Base-by-base conservation (phyloP, 1,139 yeast species). In the Yamadazyma oceani region DNA sequence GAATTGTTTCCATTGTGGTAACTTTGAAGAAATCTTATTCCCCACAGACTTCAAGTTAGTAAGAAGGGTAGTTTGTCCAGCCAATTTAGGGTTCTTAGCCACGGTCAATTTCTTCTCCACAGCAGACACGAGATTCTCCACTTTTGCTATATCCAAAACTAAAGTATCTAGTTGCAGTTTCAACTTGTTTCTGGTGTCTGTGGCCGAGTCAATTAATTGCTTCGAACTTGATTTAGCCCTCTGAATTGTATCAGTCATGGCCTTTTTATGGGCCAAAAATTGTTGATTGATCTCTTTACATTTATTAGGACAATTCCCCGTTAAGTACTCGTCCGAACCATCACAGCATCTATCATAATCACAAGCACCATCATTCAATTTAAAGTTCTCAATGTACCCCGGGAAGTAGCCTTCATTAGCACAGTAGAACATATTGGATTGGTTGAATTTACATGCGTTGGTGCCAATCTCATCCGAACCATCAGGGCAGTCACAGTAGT, bases 401-500 rank as follows among this genome's bases (percentile, higher is more conserved):
- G 84, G 76, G 12, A 66, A 54, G 50, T 81, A 86, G 2, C 96
- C 96, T 35, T 71, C 66, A 53, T 94, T 94, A 17, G 64, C 75
- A 62, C 98, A 92, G 59, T 80, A 89, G 53, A 89, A 92, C 35
- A 47, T 45, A 11, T 73, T 71, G 11, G 69, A 67, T 1, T 64
- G 45, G 5, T 49, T 49, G 36, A 44, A 54, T 1, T 62, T 65
- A 58, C 97, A 92, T 0, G 97, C 97, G 37, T 85, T 71, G 1
- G 97, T 92, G 0, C 97, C 97, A 0, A 97, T 97, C 58, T 92
- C 98, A 60, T 92, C 98, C 3, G 94, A 82, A 0, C 98, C 98
- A 61, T 92, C 98, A 0, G 97, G 97, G 64, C 98, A 92, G 57
- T 92, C 98, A 60, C 97, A 90, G 53, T 75, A 82, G 51, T 89